Evolutionary conservation across 495 filamentous ascomycete genomes (phyloP).

Genomic region (Aspergillus avenaceus): DNA sequence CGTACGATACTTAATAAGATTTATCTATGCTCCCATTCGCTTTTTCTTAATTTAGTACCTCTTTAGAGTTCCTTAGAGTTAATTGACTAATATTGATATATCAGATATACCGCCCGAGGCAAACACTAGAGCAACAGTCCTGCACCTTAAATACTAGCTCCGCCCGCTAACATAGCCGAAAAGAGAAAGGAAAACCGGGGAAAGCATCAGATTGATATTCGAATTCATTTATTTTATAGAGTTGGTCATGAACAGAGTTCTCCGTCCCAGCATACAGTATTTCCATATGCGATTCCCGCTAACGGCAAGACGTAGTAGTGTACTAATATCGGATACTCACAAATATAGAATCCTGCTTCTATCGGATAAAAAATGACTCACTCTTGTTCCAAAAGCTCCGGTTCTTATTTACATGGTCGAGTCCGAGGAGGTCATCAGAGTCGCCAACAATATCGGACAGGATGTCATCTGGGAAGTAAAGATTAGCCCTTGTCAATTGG

Average conservation of each 20-base stretch:
- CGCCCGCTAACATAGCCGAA: too few relatives aligned
- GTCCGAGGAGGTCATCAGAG: slow-evolving; percentile 75
- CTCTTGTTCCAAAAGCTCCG: slow-evolving; percentile 54
- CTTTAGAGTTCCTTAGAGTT: not conserved
- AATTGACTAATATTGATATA: too few relatives aligned
- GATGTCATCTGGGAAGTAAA: slow-evolving; percentile 63
- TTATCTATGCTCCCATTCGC: too few relatives aligned
- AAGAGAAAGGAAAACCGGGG: not conserved
- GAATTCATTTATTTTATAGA: not conserved
- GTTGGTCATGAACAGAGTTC: not conserved
- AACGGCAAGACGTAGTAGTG: not conserved
- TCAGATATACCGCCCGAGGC: too few relatives aligned
- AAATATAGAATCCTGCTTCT: slow-evolving; percentile 18
- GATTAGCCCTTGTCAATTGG: slow-evolving; percentile 2
- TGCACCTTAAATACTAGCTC: too few relatives aligned
- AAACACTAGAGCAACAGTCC: too few relatives aligned
- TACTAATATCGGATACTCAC: not conserved
- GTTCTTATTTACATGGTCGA: slow-evolving; percentile 84
- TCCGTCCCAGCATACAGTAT: not conserved
- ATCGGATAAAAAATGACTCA: slow-evolving; percentile 67
- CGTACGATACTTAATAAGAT: too few relatives aligned
- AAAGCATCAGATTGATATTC: not conserved
- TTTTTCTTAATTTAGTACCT: not conserved
- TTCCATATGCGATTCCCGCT: slow-evolving; percentile 1
- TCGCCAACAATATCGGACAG: slow-evolving; percentile 66